These are phyloP conservation scores for Saccharomycopsis crataegensis DNA, from an alignment of 1,139 yeast species.

Conservation along the genomic window DNA sequence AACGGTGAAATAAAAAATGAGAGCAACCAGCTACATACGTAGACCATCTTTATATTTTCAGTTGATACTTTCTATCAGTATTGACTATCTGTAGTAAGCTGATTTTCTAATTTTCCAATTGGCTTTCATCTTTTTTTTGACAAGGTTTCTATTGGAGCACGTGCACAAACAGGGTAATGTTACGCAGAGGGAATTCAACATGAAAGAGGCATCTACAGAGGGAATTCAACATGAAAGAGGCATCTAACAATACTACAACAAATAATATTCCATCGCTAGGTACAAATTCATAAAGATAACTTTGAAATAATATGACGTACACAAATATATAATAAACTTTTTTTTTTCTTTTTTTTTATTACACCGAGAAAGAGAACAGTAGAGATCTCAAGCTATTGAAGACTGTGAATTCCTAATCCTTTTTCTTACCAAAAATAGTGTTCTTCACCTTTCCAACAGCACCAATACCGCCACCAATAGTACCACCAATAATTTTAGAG, in stretches of 20 bases:
- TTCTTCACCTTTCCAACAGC: constrained; percentile 33
- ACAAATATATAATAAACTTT: neutral
- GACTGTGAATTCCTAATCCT: constrained; percentile 17
- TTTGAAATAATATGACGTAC: neutral
- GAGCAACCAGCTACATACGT: neutral
- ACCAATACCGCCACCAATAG: constrained; percentile 37
- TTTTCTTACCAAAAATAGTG: constrained; percentile 30
- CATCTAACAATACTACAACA: no score
- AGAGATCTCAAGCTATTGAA: neutral
- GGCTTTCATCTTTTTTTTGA: neutral
- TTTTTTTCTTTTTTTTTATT: neutral
- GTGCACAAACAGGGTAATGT: neutral
- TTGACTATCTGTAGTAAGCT: no score
- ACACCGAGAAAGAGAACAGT: neutral
- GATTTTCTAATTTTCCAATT: neutral
- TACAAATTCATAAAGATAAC: no score
- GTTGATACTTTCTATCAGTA: no score
- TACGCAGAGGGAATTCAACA: neutral
- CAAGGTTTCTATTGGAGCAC: neutral
- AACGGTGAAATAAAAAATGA: neutral
- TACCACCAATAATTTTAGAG: constrained; percentile 36
- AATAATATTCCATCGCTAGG: no score
- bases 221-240: neutral
- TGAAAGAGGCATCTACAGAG: neutral
- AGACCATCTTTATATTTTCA: neutral